Conservation (phyloP, 441 rosid genomes). For the Populus hybrid region DNA sequence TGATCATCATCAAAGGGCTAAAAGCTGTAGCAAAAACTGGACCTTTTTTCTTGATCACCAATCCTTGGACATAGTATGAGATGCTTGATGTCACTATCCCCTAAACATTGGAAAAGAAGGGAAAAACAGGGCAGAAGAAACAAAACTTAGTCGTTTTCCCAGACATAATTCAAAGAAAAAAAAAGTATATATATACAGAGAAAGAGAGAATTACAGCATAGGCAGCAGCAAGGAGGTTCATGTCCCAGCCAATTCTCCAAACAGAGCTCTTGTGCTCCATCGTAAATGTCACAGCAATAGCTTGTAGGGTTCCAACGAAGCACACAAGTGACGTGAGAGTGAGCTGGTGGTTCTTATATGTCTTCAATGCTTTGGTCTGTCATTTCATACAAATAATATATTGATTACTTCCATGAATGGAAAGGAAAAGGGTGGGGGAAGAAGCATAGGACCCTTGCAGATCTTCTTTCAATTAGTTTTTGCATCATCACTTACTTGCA, state of each 20-base stretch:
- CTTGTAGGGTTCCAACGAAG: slow-evolving; percentile 76
- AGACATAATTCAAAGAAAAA: background rate
- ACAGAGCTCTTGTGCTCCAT: slow-evolving; percentile 69
- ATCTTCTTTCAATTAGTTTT: background rate
- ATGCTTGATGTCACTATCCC: slow-evolving; percentile 62
- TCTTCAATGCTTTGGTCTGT: slow-evolving; percentile 32
- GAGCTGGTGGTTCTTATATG: slow-evolving; percentile 47
- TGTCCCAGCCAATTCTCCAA: slow-evolving; percentile 77
- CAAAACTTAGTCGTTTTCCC: background rate
- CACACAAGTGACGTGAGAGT: slow-evolving; percentile 76
- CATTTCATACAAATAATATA: background rate
- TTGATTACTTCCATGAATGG: background rate
- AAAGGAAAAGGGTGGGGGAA: background rate
- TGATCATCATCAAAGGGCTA: slow-evolving; percentile 64
- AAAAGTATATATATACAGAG: background rate
- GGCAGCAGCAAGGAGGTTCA: slow-evolving; percentile 93
- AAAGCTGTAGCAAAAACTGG: slow-evolving; percentile 61
- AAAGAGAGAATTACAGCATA: slow-evolving; percentile 52
- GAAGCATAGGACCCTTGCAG: background rate
- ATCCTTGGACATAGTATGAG: slow-evolving; percentile 58
- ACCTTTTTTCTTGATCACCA: slow-evolving; percentile 52
- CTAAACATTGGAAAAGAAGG: slow-evolving; percentile 13
- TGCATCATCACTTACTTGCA: slow-evolving; percentile 51
- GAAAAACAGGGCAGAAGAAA: slow-evolving; percentile 2
- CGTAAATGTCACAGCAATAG: slow-evolving; percentile 59